These are phyloP conservation scores for Curvularia sp. DNA, from an alignment of 2,329 filamentous ascomycete genomes.

Conservation along the genomic window DNA sequence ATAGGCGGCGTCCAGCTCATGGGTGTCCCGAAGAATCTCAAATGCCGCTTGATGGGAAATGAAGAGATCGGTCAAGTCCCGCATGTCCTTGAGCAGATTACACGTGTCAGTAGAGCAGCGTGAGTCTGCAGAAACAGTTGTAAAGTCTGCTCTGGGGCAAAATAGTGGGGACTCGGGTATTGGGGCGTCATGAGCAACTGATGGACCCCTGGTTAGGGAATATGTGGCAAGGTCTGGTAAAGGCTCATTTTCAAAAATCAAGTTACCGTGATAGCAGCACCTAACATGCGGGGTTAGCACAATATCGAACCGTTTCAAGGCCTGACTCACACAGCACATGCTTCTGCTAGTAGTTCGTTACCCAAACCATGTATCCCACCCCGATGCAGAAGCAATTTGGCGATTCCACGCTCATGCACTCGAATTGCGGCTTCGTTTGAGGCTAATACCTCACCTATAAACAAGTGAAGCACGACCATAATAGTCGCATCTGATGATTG, in stretches of 20 bases:
- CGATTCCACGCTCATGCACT: conserved; percentile 36
- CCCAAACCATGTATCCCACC: conserved; percentile 30
- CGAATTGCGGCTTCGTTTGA: conserved; percentile 37
- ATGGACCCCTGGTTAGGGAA: conserved; percentile 12
- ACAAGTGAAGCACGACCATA: conserved; percentile 39
- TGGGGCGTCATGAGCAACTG: conserved; percentile 5
- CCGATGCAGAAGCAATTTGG: conserved; percentile 29
- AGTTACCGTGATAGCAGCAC: conserved; percentile 34
- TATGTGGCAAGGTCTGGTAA: conserved; percentile 27
- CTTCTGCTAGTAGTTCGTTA: conserved; percentile 27
- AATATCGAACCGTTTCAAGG: not conserved
- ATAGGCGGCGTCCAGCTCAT: conserved; percentile 7
- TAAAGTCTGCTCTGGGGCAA: conserved; percentile 32
- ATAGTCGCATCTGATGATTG: conserved; percentile 36
- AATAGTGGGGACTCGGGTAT: conserved; percentile 48
- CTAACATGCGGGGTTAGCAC: conserved; percentile 21
- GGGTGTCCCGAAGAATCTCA: conserved; percentile 9
- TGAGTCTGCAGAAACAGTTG: conserved; percentile 27
- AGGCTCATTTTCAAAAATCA: conserved; percentile 38
- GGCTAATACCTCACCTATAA: conserved; percentile 43
- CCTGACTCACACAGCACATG: conserved; percentile 33
- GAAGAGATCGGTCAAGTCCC: conserved; percentile 42
- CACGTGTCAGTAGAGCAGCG: conserved; percentile 33
- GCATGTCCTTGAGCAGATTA: conserved; percentile 41
- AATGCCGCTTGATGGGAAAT: conserved; percentile 19